Conservation (phyloP, 2,329 filamentous ascomycete genomes). For the Hymenoscyphus scutula region DNA sequence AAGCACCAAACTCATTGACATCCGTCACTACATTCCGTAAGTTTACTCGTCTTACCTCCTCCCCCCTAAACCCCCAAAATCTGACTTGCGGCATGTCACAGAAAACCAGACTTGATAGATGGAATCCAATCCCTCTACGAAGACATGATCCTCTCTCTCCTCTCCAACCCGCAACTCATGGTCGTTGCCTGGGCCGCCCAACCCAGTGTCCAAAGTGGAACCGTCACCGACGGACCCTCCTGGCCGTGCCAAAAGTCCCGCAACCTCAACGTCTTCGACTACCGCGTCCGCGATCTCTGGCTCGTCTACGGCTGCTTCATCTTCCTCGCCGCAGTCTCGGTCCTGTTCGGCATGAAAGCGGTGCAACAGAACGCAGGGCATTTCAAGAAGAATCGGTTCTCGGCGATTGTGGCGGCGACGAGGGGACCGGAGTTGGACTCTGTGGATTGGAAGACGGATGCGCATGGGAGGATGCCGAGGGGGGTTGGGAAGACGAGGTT, state of each 20-base stretch:
- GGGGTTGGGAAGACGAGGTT: constrained; percentile 1
- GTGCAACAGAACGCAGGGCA: not conserved
- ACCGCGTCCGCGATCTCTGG: constrained; percentile 8
- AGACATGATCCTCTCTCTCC: constrained; percentile 12
- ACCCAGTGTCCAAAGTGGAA: not conserved
- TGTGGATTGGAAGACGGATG: constrained; percentile 1
- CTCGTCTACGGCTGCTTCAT: constrained; percentile 12
- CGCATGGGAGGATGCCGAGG: not conserved
- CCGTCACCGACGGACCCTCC: not conserved
- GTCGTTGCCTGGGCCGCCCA: constrained; percentile 9
- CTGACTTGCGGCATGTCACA: too few species aligned
- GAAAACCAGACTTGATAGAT: constrained; percentile 1
- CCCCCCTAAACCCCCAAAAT: too few species aligned
- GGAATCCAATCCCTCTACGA: constrained; percentile 10
- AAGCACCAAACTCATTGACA: constrained; percentile 6
- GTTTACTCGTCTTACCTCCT: too few species aligned
- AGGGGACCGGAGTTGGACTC: constrained; percentile 7
- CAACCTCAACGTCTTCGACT: constrained; percentile 7
- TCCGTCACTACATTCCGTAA: constrained; percentile 2
- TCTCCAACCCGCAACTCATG: constrained; percentile 9
- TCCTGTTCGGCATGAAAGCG: not conserved
- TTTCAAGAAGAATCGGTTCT: constrained; percentile 7
- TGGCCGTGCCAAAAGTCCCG: constrained; percentile 7
- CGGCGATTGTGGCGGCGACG: constrained; percentile 10
- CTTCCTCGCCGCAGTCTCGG: not conserved